Evolutionary conservation across 805 yeast genomes (phyloP).

Genomic region (Ogataea wickerhamii): DNA sequence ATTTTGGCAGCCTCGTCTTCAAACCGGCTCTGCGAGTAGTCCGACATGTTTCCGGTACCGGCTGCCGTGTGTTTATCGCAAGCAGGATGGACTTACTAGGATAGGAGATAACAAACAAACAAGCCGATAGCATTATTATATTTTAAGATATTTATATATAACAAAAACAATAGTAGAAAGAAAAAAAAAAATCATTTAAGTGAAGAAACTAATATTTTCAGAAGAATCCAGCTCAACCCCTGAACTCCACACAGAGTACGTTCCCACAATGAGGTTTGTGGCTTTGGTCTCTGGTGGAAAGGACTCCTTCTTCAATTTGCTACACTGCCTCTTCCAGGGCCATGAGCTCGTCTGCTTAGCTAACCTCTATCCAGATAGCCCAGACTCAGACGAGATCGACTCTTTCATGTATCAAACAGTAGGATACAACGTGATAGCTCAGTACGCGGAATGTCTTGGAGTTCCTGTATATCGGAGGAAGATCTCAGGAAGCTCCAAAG

Average conservation of each 20-base stretch:
- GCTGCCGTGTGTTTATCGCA: no score
- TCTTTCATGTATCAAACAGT: conserved; percentile 98
- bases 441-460: conserved; percentile 66
- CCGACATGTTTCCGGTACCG: conserved; percentile 5
- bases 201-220: no score
- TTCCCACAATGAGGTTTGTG: conserved; percentile 87
- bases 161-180: no score
- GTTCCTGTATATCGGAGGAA: conserved; percentile 74
- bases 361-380: conserved; percentile 63
- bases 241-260: no score
- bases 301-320: conserved; percentile 86
- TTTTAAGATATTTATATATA: no score
- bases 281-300: conserved; percentile 95
- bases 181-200: no score
- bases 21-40: conserved; percentile 7
- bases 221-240: no score
- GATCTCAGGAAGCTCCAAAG: conserved; percentile 60
- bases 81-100: no score
- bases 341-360: conserved; percentile 86
- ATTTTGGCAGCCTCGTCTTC: conserved; percentile 18
- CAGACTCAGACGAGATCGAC: conserved; percentile 66
- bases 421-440: conserved; percentile 73
- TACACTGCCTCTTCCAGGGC: conserved; percentile 81
- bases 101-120: no score
- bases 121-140: no score